Evolutionary conservation across 2,329 filamentous ascomycete genomes (phyloP), one percentile per base, ranked within the genome.

Genomic region (Claviceps pazoutovae): DNA sequence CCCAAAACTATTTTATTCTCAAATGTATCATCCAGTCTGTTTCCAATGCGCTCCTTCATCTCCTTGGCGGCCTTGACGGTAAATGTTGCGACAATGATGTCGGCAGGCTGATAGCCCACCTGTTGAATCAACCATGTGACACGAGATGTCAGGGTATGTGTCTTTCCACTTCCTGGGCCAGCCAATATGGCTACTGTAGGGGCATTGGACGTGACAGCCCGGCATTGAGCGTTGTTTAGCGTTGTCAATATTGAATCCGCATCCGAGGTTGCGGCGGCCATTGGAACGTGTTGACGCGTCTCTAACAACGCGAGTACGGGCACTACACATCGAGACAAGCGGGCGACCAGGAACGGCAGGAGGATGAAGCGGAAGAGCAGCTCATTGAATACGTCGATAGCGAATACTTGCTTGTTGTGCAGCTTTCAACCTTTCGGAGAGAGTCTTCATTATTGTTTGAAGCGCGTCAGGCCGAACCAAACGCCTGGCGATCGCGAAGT

Each of bases 31-130:
- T 89, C 89, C n/a, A 97, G 74, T n/a, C 87, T 76, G 53, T 78
- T 83, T 0, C 83, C 81, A 52, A 97, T 87, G 7, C 91, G 80
- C 62, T 88, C 82, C 61, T 89, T 88, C 91, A 98, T 98, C 71
- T 97, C 91, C 17, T 74, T 79, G 17, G 90, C 88, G 1, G 93
- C 90, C 66, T 97, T 97, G 65, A 95, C 89, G 2, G 93, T 98
- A 64, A 98, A 98, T 0, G 91, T 97, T 55, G 91, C 93, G 54
- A 96, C 91, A 54, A 98, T 83, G 60, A 97, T 82, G 69, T 96
- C 88, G 70, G 86, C 82, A 61, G 91, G 91, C 52, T 80, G 78
- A 59, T 88, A 79, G 43, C 83, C 80, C 59, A 80, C 71, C 60
- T 85, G 74, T 49, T 83, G 79, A 51, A 96, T 78, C 34, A 96